Percentiles rank a stretch among this genome's conserved stretches.
Evolutionary conservation across 257 asterid species (phyloP).

Genomic region (Solanum megistacrolobum): DNA sequence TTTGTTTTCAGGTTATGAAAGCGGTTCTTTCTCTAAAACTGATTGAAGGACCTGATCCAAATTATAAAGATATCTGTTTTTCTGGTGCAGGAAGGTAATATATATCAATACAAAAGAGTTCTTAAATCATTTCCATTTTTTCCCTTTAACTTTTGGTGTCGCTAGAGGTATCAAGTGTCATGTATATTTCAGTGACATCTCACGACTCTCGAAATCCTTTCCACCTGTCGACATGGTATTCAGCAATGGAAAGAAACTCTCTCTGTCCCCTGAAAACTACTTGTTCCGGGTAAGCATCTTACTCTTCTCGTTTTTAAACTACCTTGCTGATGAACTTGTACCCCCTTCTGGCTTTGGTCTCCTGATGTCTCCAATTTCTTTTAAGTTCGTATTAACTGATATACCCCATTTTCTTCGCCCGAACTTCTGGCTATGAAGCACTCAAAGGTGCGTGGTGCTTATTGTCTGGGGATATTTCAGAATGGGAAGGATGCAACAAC

Average conservation of each 20-base stretch:
- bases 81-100: conserved; percentile 95
- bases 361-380: conserved; percentile 1
- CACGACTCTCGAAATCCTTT: conserved; percentile 58
- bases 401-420: neutral
- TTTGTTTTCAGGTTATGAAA: conserved; percentile 51
- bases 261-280: conserved; percentile 88
- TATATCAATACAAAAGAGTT: neutral
- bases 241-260: conserved; percentile 69
- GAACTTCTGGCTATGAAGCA: conserved; percentile 36
- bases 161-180: neutral
- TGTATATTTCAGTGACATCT: conserved; percentile 50
- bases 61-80: conserved; percentile 84
- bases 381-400: conserved; percentile 2
- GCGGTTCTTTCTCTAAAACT: conserved; percentile 61
- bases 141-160: neutral
- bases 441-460: conserved; percentile 89
- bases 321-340: neutral
- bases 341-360: neutral
- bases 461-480: conserved; percentile 97
- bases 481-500: conserved; percentile 98
- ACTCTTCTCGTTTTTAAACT: conserved; percentile 6
- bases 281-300: conserved; percentile 65
- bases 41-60: conserved; percentile 89
- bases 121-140: neutral
- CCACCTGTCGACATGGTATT: conserved; percentile 93